Conservation (phyloP, 768 basidiomycete species). For the Macrolepiota fuliginosa region DNA sequence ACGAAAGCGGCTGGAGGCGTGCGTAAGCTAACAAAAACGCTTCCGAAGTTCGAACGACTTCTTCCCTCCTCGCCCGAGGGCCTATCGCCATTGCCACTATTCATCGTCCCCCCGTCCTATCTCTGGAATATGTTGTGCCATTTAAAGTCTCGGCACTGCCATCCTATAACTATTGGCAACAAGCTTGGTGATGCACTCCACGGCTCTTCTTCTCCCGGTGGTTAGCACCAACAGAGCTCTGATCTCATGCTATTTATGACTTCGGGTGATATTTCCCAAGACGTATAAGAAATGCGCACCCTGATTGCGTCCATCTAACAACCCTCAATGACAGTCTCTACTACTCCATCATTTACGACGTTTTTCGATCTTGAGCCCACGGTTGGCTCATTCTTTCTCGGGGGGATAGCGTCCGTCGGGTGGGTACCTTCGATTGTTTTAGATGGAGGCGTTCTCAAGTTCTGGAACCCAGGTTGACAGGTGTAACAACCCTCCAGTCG, state of each 20-base stretch:
- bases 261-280: neutral
- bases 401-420: slow-evolving; percentile 8
- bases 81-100: neutral
- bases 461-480: neutral
- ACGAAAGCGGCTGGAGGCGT: too few relatives aligned
- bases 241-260: slow-evolving; percentile 5
- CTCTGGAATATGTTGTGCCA: neutral
- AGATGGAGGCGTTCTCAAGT: neutral
- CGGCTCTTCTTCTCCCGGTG: neutral
- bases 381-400: slow-evolving; percentile 4
- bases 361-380: slow-evolving; percentile 5
- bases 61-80: too few relatives aligned
- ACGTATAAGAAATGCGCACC: neutral
- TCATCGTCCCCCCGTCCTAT: neutral
- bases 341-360: neutral
- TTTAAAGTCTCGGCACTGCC: neutral
- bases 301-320: neutral
- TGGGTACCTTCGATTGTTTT: neutral
- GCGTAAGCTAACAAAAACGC: too few relatives aligned
- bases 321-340: neutral
- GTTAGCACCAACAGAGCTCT: neutral
- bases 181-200: neutral
- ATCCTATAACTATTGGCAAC: neutral
- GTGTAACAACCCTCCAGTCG: slow-evolving; percentile 7
- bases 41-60: too few relatives aligned